Conservation (phyloP, 495 filamentous ascomycete genomes). For the Penicillium macrosclerotiorum region DNA sequence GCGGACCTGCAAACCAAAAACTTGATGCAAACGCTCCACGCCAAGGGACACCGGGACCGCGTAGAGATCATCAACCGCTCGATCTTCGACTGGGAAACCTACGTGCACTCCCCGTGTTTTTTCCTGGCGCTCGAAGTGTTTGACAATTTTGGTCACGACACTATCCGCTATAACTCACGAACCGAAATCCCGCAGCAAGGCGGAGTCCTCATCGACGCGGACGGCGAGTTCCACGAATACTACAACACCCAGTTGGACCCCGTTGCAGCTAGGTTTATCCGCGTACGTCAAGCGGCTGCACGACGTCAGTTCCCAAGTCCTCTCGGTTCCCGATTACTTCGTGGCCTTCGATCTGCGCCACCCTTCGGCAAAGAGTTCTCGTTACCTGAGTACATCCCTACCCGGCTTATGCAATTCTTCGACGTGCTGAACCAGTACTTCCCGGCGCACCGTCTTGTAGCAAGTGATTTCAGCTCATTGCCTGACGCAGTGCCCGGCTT, state of each 20-base stretch:
- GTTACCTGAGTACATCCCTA: conserved; percentile 88
- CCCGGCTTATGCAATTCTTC: conserved; percentile 93
- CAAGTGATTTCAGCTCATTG: conserved; percentile 83
- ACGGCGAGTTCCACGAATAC: conserved; percentile 94
- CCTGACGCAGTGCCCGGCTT: conserved; percentile 78
- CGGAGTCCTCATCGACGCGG: conserved; percentile 74
- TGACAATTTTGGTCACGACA: conserved; percentile 97
- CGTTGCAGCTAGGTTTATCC: conserved; percentile 75
- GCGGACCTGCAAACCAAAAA: conserved; percentile 74
- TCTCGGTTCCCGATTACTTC: conserved; percentile 51
- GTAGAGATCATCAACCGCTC: conserved; percentile 93
- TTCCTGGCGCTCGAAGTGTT: conserved; percentile 99
- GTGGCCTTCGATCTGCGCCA: conserved; percentile 55
- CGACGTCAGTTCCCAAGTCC: conserved; percentile 53
- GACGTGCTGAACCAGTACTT: conserved; percentile 83
- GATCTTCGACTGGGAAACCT: conserved; percentile 89
- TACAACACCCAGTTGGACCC: conserved; percentile 79
- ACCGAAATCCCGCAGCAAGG: conserved; percentile 82
- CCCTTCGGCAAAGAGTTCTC: conserved; percentile 73
- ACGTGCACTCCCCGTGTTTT: conserved; percentile 88
- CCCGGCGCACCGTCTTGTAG: conserved; percentile 82
- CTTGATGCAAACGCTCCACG: conserved; percentile 58
- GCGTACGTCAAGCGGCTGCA: conserved; percentile 68
- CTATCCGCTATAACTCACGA: conserved; percentile 76
- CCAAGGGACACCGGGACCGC: conserved; percentile 72